Base-by-base conservation (phyloP, 2,329 filamentous ascomycete genomes). In the Aspergillus cejpii region DNA sequence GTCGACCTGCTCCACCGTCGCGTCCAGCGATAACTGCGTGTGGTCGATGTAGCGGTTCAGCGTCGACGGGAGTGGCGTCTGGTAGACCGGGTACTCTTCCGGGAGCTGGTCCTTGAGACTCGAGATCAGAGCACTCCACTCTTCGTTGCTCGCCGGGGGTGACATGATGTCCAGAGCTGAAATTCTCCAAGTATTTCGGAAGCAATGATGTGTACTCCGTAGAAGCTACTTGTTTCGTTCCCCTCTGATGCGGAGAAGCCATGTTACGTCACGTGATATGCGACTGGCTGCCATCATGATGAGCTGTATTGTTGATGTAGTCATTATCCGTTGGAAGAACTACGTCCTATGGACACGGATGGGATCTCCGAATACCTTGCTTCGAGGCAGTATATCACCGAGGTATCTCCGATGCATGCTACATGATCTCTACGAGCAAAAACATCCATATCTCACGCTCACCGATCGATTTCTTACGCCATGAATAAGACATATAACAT, bases 1-100 rank as follows among this genome's bases (percentile, higher is more conserved):
- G 58, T 78, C 74, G 45, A 82, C 73, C 46, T 77, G 69, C 12
- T 64, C 56, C 4, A 61, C 54, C 21, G 71, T 75, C 10, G 64
- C 66, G 40, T 77, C 74, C 8, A 56, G 46, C 3, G 60, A 51
- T 19, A 72, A 48, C 14, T 68, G 61, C 2, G 70, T 72, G 49
- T 73, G 69, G 50, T 73, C 70, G 48, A 73, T 71, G 36, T 59
- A 62, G 12, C 58, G 57, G 20, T 64, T 56, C 24, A 69, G 54
- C 12, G 48, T 37, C 6, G 59, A 44, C 17, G 64, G 57, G 8
- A 53, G 49, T 19, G 61, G 51, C 4, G 55, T 46, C 37, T 55
- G 56, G 34, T 60, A 56, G 27, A 51, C 47, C 6, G 52, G 45
- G 33, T 45, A 54, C 19, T 43, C 46, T 3, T 49, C 48, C 5